These are phyloP conservation scores for Annulohypoxylon maeteangense DNA, from an alignment of 495 filamentous ascomycete genomes.

Conservation along the genomic window DNA sequence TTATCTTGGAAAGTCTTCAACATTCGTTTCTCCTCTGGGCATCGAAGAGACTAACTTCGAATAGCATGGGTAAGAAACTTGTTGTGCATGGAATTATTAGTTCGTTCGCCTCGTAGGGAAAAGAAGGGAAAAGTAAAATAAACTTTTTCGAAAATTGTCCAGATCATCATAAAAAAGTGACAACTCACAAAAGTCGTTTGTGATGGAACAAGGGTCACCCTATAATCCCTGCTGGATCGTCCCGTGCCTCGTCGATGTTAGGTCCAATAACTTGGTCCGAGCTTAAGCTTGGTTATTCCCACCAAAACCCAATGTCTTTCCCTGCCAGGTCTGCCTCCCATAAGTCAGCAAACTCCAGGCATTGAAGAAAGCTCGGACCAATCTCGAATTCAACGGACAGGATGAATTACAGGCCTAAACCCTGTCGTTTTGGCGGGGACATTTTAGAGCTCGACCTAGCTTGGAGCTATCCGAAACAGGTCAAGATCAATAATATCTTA, in stretches of 20 bases:
- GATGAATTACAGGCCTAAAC: not conserved
- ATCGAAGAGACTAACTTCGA: not conserved
- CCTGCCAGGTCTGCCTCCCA: not conserved
- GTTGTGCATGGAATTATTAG: not conserved
- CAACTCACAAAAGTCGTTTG: slow-evolving; percentile 35
- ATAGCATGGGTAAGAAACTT: not conserved
- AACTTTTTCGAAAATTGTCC: slow-evolving; percentile 1
- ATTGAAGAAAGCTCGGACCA: slow-evolving; percentile 18
- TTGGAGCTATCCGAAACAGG: slow-evolving; percentile 10
- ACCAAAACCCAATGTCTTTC: not conserved
- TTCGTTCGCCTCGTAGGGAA: not conserved
- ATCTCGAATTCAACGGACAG: not conserved
- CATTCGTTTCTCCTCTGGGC: not conserved
- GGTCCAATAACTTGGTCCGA: slow-evolving; percentile 22
- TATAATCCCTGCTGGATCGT: slow-evolving; percentile 34
- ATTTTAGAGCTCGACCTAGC: not conserved
- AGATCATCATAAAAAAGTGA: slow-evolving; percentile 40
- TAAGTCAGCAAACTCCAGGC: not conserved
- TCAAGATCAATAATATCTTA: slow-evolving; percentile 10
- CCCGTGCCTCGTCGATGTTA: slow-evolving; percentile 36
- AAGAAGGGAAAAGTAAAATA: slow-evolving; percentile 16
- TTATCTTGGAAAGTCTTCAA: not conserved
- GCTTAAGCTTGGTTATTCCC: slow-evolving; percentile 25
- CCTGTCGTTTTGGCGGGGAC: slow-evolving; percentile 9
- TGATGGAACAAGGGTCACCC: slow-evolving; percentile 38